Percentiles rank a stretch among this genome's conserved stretches.
phyloP scores from a whole-genome alignment of 1,139 yeast genomes.

The Lodderomyces metapsilosis region DNA sequence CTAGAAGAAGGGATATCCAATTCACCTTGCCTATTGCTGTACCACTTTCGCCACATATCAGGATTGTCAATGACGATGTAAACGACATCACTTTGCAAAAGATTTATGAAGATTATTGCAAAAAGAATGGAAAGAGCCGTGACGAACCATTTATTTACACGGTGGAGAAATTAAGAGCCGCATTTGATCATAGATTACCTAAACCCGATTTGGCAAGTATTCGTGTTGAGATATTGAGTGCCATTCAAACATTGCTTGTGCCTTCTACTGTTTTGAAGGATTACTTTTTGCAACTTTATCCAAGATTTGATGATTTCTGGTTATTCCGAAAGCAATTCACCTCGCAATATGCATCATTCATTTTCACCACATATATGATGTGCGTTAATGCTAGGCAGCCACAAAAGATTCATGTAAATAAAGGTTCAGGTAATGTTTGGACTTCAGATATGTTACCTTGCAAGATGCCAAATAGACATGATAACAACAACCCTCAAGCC shows the following conservation, averaged over 20 bases:
- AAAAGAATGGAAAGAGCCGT: slow-evolving; percentile 66
- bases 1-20: slow-evolving; percentile 80
- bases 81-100: slow-evolving; percentile 79
- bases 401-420: slow-evolving; percentile 82
- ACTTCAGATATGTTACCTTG: slow-evolving; percentile 96
- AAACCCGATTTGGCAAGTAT: slow-evolving; percentile 89
- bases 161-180: slow-evolving; percentile 83
- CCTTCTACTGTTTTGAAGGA: slow-evolving; percentile 84
- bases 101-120: slow-evolving; percentile 87
- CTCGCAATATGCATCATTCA: slow-evolving; percentile 92
- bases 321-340: slow-evolving; percentile 92
- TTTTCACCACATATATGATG: slow-evolving; percentile 92
- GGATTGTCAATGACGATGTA: slow-evolving; percentile 83
- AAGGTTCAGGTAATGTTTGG: slow-evolving; percentile 85
- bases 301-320: slow-evolving; percentile 94
- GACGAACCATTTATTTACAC: slow-evolving; percentile 91
- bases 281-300: slow-evolving; percentile 59
- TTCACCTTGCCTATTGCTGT: slow-evolving; percentile 90
- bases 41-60: slow-evolving; percentile 91
- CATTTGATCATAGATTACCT: slow-evolving; percentile 88
- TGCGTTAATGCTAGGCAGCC: slow-evolving; percentile 93
- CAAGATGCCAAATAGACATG: slow-evolving; percentile 63
- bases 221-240: slow-evolving; percentile 85
- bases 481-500: slow-evolving; percentile 53
- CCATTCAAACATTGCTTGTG: slow-evolving; percentile 82